Base-by-base conservation (phyloP, 2,329 filamentous ascomycete species). In the Helotiales sp. region DNA sequence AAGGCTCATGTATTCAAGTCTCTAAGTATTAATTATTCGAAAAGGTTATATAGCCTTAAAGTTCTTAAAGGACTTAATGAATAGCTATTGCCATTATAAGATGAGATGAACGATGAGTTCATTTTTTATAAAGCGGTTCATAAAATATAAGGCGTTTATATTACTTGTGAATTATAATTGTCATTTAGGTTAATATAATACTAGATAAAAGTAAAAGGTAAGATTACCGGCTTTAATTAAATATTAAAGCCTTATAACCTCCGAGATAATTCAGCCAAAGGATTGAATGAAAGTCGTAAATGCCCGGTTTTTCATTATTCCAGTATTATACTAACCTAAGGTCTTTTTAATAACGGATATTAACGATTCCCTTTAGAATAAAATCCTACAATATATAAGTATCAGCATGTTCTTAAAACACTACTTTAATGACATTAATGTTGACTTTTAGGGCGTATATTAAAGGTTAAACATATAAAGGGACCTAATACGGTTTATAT, bases 211-310 rank as follows among this genome's bases (percentile, higher is more conserved):
- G 47, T 26, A 49, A 10, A 24, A 24, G 47, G 47, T 24, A 24
- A 50, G 47, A 50, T 50, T n/a, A n/a, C n/a, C n/a, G n/a, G n/a
- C n/a, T n/a, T n/a, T n/a, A n/a, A n/a, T n/a, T n/a, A n/a, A n/a
- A n/a, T n/a, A n/a, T n/a, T n/a, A n/a, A n/a, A n/a, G n/a, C n/a
- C n/a, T n/a, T n/a, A n/a, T n/a, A n/a, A 49, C 45, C 45, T 49
- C 6, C 45, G 20, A 49, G 45, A 49, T 49, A 20, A 20, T 49
- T 60, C 63, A 55, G 50, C 26, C 24, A 55, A 55, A 32, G 24
- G 22, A 15, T 13, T 55, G 26, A 55, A 55, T 55, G 24, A 55
- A 55, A 30, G 50, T 43, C 30, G 49, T 28, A 32, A 32, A 28
- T 49, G 45, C n/a, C 45, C 45, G 45, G 24, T 49, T 10, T 20